Evolutionary conservation across 768 basidiomycete species (phyloP).

Genomic region (Candolleomyces aberdarensis): DNA sequence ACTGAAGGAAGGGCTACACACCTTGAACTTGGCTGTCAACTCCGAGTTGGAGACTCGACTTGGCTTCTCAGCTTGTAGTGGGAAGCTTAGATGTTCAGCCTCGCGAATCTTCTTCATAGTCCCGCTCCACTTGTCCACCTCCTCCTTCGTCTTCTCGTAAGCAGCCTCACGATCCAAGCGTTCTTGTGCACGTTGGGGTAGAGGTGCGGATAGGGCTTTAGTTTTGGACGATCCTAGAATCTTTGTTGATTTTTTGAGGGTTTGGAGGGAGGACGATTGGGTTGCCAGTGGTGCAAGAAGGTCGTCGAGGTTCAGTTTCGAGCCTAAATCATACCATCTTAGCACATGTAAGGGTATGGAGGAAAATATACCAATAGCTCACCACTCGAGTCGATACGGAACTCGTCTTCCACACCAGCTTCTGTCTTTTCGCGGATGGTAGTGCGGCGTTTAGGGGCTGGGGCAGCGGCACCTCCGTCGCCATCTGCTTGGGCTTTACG

Average conservation of each 20-base stretch:
- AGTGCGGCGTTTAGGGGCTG: conserved; percentile 52
- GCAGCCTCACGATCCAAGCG: conserved; percentile 91
- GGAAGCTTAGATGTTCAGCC: conserved; percentile 86
- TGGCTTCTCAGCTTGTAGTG: conserved; percentile 62
- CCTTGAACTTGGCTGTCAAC: conserved; percentile 83
- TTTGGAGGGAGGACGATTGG: conserved; percentile 58
- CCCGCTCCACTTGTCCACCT: conserved; percentile 90
- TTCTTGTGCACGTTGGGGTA: conserved; percentile 85
- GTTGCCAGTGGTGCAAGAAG: conserved; percentile 70
- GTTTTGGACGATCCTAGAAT: conserved; percentile 48
- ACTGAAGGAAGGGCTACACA: conserved; percentile 21
- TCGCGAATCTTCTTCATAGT: conserved; percentile 93
- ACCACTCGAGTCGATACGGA: conserved; percentile 56
- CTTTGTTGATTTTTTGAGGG: conserved; percentile 71
- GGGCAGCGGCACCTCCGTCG: conserved; percentile 13
- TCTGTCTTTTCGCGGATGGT: conserved; percentile 68
- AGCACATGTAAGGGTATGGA: not conserved
- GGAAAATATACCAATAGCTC: conserved; percentile 11
- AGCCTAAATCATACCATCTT: conserved; percentile 31
- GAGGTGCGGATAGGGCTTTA: conserved; percentile 74
- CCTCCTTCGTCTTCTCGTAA: conserved; percentile 88
- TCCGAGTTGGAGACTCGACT: conserved; percentile 67
- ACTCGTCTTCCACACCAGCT: conserved; percentile 80
- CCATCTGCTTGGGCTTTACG: conserved; percentile 56
- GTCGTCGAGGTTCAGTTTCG: conserved; percentile 66